A percentile compares a stretch with the other conserved stretches of the same genome.
Evolutionary conservation across 2,329 filamentous ascomycete species (phyloP).

Genomic region (Teratosphaeria pseudoeucalypti): DNA sequence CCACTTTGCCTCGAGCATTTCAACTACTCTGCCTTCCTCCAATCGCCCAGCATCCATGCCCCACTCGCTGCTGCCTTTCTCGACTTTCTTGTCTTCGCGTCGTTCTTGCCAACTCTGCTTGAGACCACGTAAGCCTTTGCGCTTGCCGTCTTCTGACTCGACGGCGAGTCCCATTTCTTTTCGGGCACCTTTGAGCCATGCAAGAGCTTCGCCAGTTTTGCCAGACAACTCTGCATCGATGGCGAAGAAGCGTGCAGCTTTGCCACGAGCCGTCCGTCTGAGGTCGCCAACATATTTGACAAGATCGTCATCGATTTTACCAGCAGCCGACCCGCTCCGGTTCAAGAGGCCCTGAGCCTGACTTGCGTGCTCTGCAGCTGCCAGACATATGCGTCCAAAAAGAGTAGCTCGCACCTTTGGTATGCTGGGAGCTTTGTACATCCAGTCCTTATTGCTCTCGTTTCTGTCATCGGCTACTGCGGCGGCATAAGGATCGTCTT

Average conservation of each 20-base stretch:
- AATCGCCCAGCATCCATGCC: slow-evolving; percentile 73
- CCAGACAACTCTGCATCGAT: slow-evolving; percentile 78
- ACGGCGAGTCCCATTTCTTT: slow-evolving; percentile 58
- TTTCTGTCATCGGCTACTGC: slow-evolving; percentile 73
- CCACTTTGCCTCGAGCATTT: slow-evolving; percentile 84
- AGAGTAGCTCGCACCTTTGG: slow-evolving; percentile 81
- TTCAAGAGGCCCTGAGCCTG: slow-evolving; percentile 51
- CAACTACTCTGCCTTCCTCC: slow-evolving; percentile 76
- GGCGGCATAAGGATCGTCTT: slow-evolving; percentile 87
- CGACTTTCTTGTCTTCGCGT: slow-evolving; percentile 67
- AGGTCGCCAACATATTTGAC: slow-evolving; percentile 67
- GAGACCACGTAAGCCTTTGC: slow-evolving; percentile 50
- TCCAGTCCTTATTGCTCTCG: slow-evolving; percentile 82
- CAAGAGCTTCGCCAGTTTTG: slow-evolving; percentile 73
- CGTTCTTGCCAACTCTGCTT: slow-evolving; percentile 68
- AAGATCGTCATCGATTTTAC: slow-evolving; percentile 55
- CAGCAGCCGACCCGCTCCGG: slow-evolving; percentile 23
- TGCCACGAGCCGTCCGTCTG: slow-evolving; percentile 63
- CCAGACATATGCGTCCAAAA: slow-evolving; percentile 77
- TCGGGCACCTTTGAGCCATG: slow-evolving; percentile 71
- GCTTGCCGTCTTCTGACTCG: slow-evolving; percentile 35
- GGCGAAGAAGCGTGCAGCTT: slow-evolving; percentile 81
- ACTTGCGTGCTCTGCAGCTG: slow-evolving; percentile 76
- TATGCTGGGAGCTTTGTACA: slow-evolving; percentile 82
- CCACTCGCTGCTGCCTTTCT: slow-evolving; percentile 57